Evolutionary conservation across 257 asterid species (phyloP).

Genomic region (Solanum appendiculatum): DNA sequence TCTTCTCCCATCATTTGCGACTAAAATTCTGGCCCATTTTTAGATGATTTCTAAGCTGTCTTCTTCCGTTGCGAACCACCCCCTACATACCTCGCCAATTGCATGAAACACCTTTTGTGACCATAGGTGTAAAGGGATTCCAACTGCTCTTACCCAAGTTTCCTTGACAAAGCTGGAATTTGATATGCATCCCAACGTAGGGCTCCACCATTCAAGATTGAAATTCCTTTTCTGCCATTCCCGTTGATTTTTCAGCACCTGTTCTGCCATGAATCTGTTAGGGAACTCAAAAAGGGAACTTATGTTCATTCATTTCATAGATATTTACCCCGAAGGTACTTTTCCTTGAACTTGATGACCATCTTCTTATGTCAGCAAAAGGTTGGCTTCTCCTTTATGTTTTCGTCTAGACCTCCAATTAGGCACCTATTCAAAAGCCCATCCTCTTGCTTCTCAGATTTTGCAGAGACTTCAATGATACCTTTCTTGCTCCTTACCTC

Average conservation of each 20-base stretch:
- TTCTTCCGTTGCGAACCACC: background rate
- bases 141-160: background rate
- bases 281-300: background rate
- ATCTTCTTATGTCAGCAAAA: background rate
- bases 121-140: background rate
- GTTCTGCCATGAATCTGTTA: background rate
- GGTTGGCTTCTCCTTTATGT: background rate
- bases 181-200: background rate
- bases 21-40: background rate
- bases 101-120: background rate
- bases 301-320: background rate
- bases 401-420: background rate
- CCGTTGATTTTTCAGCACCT: background rate
- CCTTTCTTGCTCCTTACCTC: background rate
- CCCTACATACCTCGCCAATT: background rate
- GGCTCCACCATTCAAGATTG: background rate
- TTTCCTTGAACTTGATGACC: background rate
- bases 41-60: background rate
- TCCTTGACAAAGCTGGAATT: background rate
- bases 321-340: background rate
- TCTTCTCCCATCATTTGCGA: background rate
- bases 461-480: background rate
- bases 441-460: background rate
- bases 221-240: background rate
- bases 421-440: background rate